Base-by-base conservation (phyloP, 1,284 basidiomycete genomes). In the Irpex rosettiformis region DNA sequence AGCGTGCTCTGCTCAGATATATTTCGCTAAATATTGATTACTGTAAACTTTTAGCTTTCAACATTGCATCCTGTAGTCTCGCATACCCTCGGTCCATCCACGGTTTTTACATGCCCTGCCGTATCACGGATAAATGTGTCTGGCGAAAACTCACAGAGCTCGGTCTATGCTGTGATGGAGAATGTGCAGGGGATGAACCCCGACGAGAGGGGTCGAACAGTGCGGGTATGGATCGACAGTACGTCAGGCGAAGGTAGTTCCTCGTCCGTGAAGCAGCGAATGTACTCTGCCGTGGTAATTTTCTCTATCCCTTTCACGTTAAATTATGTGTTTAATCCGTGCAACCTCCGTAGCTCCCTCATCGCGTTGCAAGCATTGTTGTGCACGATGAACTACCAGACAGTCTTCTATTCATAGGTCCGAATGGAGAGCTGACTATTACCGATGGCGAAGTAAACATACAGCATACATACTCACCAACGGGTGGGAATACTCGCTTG, bases 61-160 rank as follows among this genome's bases (percentile, higher is more conserved):
- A 81, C 81, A 45, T 72, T 88, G 3, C 88, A 89, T 62, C 79
- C 87, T 2, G 76, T 85, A 1, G 76, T 82, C 18, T 89, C 89
- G 0, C 81, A 88, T 71, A 84, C 85, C 0, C 75, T 88, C 4
- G 85, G 86, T 3, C 82, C 87, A 22, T 82, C 83, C 1, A 82
- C 82, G 7, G 72, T 71, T 3, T 91, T 89, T 68, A 72, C 82
- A 5, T 82, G 80, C 65, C 78, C 88, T 22, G 76, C 87, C 5
- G 72, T 85, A 24, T 81, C 81, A 22, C 67, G 75, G 22, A 69
- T 66, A 54, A 66, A 72, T 24, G 57, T 67, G 4, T 73, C 78
- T 55, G 73, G 75, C 49, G 75, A 66, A 6, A 54, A 52, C n/a
- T 64, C 67, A 48, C 70, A 73, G 55, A 81, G 79, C 60, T 76